These are phyloP conservation scores for Bonia amplexicaulis DNA, from an alignment of 176 grass and related monocot genomes.

Conservation along the genomic window DNA sequence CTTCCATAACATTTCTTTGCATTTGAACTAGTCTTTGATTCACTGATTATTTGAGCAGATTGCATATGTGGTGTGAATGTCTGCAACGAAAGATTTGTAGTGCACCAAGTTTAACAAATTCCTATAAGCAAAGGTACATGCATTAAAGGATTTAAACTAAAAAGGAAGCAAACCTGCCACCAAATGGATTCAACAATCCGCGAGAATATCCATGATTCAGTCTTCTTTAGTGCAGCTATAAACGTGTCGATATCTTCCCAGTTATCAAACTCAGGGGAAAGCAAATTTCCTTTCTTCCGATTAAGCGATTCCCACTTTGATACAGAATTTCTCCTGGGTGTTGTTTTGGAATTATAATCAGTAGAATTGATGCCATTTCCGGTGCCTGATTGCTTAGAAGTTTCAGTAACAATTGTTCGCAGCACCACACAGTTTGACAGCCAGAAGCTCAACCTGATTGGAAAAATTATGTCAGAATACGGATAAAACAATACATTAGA, in stretches of 20 bases:
- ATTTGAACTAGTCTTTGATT: conserved; percentile 36
- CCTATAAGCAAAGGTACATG: neutral
- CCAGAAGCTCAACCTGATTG: conserved; percentile 90
- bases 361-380: conserved; percentile 21
- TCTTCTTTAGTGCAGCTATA: conserved; percentile 79
- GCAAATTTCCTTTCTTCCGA: conserved; percentile 73
- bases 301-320: conserved; percentile 88
- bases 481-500: conserved; percentile 10
- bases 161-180: conserved; percentile 73
- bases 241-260: conserved; percentile 87
- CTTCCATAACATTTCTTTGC: conserved; percentile 61
- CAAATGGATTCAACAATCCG: conserved; percentile 84
- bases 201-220: conserved; percentile 91
- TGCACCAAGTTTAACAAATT: neutral
- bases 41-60: conserved; percentile 40
- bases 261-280: conserved; percentile 71
- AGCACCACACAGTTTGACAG: conserved; percentile 84
- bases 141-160: conserved; percentile 17
- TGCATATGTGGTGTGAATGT: conserved; percentile 91
- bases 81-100: conserved; percentile 38
- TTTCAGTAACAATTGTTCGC: conserved; percentile 72
- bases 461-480: conserved; percentile 24
- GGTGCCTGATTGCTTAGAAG: conserved; percentile 40
- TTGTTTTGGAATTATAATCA: conserved; percentile 39
- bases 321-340: conserved; percentile 53